Conservation (phyloP, 1,139 yeast genomes). For the Yamadazyma blattariae region DNA sequence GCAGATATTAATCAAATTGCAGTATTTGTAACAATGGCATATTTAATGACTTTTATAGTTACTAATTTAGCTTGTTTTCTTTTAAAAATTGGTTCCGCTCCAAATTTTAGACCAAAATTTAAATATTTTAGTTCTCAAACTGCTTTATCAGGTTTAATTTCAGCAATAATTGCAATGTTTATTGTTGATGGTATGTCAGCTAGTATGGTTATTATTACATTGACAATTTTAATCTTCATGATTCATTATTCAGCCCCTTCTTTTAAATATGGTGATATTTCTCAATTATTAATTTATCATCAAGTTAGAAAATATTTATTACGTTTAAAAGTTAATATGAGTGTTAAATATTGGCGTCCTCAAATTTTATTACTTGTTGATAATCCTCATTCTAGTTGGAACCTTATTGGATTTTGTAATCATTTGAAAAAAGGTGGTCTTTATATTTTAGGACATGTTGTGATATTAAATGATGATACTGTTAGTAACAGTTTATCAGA, state of each 20-base stretch:
- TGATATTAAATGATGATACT: slow-evolving; percentile 53
- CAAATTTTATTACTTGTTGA: slow-evolving; percentile 85
- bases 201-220: slow-evolving; percentile 62
- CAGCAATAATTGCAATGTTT: slow-evolving; percentile 82
- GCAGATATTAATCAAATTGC: slow-evolving; percentile 94
- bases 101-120: slow-evolving; percentile 94
- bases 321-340: slow-evolving; percentile 76
- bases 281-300: slow-evolving; percentile 89
- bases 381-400: slow-evolving; percentile 90
- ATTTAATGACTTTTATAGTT: slow-evolving; percentile 89
- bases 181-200: slow-evolving; percentile 93
- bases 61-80: slow-evolving; percentile 91
- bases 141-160: slow-evolving; percentile 70
- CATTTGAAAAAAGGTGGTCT: slow-evolving; percentile 93
- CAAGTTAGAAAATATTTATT: slow-evolving; percentile 89
- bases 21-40: slow-evolving; percentile 94
- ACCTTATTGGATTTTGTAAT: slow-evolving; percentile 88
- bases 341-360: slow-evolving; percentile 97
- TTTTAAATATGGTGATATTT: slow-evolving; percentile 95
- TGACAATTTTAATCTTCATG: slow-evolving; percentile 62
- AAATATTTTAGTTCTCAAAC: slow-evolving; percentile 79
- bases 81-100: slow-evolving; percentile 86
- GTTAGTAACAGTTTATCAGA: slow-evolving; percentile 12
- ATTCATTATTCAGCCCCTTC: slow-evolving; percentile 94
- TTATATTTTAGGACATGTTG: slow-evolving; percentile 88